Evolutionary conservation across 2,329 filamentous ascomycete species (phyloP).

Genomic region (Beauveria asiatica): DNA sequence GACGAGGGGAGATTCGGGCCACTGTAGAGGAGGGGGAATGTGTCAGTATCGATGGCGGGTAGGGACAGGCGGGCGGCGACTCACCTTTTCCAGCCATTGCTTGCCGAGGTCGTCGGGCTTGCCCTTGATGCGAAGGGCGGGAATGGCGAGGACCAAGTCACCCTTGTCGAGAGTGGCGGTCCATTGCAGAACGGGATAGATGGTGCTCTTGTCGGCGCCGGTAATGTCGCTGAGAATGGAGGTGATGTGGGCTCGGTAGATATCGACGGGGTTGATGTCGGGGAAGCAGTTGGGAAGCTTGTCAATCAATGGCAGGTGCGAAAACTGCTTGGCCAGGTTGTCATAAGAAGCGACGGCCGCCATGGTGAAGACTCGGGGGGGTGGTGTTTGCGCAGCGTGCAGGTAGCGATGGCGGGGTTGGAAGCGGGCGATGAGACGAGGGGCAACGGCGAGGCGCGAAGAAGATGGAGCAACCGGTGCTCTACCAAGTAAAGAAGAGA

Average conservation of each 20-base stretch:
- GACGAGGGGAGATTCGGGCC: slow-evolving; percentile 66
- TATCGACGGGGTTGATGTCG: slow-evolving; percentile 13
- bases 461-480: slow-evolving; percentile 11
- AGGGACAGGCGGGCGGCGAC: slow-evolving; percentile 7
- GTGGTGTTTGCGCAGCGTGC: neutral
- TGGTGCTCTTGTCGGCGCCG: slow-evolving; percentile 30
- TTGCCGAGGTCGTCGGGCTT: slow-evolving; percentile 54
- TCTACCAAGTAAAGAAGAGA: slow-evolving; percentile 10
- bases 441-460: neutral
- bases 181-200: slow-evolving; percentile 72
- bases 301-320: slow-evolving; percentile 10
- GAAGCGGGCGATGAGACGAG: neutral
- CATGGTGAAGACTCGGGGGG: slow-evolving; percentile 5
- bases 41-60: neutral
- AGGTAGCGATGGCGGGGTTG: slow-evolving; percentile 8
- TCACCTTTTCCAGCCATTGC: slow-evolving; percentile 54
- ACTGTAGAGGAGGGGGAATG: slow-evolving; percentile 32
- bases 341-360: slow-evolving; percentile 10
- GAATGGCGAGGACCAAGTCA: slow-evolving; percentile 69
- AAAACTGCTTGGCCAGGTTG: slow-evolving; percentile 10
- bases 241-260: slow-evolving; percentile 22
- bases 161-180: slow-evolving; percentile 74
- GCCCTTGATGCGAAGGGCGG: slow-evolving; percentile 70
- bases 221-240: slow-evolving; percentile 21
- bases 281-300: slow-evolving; percentile 12